Conservation (phyloP, 352 stramenopile species). For the Blastocystis sp. region DNA sequence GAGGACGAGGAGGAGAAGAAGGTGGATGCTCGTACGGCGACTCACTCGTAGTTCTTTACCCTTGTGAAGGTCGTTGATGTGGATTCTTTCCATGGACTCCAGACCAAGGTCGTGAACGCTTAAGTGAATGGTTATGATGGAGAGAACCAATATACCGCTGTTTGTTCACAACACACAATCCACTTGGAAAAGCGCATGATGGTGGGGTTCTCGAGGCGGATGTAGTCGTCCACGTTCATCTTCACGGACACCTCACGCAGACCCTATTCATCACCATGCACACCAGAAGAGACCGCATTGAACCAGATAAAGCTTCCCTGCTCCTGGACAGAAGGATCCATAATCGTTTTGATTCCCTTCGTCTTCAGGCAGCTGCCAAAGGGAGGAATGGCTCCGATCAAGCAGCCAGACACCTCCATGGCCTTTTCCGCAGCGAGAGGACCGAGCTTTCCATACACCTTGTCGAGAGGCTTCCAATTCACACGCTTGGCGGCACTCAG, state of each 20-base stretch:
- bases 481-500: constrained; percentile 61
- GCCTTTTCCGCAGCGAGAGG: constrained; percentile 47
- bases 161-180: constrained; percentile 47
- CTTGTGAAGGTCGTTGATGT: constrained; percentile 68
- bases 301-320: constrained; percentile 59
- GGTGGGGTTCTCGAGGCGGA: constrained; percentile 50
- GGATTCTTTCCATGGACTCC: constrained; percentile 65
- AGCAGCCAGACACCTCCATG: constrained; percentile 3
- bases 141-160: constrained; percentile 24
- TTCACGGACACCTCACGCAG: constrained; percentile 48
- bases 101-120: constrained; percentile 42
- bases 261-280: constrained; percentile 6
- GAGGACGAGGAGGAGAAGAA: constrained; percentile 93
- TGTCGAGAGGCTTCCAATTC: constrained; percentile 56
- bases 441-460: not conserved
- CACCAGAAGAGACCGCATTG: constrained; percentile 13
- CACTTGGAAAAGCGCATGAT: constrained; percentile 61
- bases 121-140: constrained; percentile 28
- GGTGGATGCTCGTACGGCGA: constrained; percentile 78
- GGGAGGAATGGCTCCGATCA: constrained; percentile 52
- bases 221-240: constrained; percentile 49
- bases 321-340: constrained; percentile 53
- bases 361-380: constrained; percentile 57
- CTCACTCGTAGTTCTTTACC: constrained; percentile 60
- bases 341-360: constrained; percentile 28